Percentiles rank a stretch among this genome's conserved stretches.
Evolutionary conservation across 1,139 yeast genomes (phyloP).

Genomic region (Diutina pseudorugosa): DNA sequence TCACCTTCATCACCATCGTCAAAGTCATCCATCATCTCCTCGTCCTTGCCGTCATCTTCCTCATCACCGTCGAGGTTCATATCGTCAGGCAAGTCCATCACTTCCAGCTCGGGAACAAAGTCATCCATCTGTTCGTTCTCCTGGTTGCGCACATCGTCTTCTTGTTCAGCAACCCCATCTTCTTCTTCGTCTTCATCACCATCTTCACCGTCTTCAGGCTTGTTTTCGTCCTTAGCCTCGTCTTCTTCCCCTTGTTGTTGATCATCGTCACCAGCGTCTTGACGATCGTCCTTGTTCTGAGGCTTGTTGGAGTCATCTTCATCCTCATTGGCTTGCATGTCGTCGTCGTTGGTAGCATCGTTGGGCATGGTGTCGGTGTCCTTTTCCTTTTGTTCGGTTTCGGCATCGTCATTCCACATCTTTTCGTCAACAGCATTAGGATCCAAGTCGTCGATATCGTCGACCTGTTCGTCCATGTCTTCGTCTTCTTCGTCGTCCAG

Average conservation of each 20-base stretch:
- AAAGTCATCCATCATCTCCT: slow-evolving; percentile 15
- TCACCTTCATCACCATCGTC: slow-evolving; percentile 15
- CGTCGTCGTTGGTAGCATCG: slow-evolving; percentile 38
- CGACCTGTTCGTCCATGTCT: slow-evolving; percentile 80
- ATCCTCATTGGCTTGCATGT: slow-evolving; percentile 52
- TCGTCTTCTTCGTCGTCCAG: slow-evolving; percentile 38
- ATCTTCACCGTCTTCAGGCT: slow-evolving; percentile 17
- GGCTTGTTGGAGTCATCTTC: slow-evolving; percentile 24
- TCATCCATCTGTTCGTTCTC: slow-evolving; percentile 63
- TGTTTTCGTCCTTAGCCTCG: slow-evolving; percentile 15
- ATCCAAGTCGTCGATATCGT: slow-evolving; percentile 80
- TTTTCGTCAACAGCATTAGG: slow-evolving; percentile 95
- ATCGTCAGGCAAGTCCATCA: slow-evolving; percentile 78
- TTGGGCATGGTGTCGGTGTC: slow-evolving; percentile 60
- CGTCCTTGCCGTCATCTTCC: slow-evolving; percentile 34
- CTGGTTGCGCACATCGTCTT: slow-evolving; percentile 62
- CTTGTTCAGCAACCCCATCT: slow-evolving; percentile 68
- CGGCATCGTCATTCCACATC: slow-evolving; percentile 95
- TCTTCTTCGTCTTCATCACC: slow-evolving; percentile 35
- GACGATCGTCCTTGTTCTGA: slow-evolving; percentile 17
- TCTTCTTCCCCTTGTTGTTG: slow-evolving; percentile 15
- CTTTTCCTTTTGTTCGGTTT: slow-evolving; percentile 61
- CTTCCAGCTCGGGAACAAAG: slow-evolving; percentile 68
- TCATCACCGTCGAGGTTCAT: slow-evolving; percentile 68
- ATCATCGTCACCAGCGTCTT: slow-evolving; percentile 19